Percentiles rank a stretch among this genome's conserved stretches.
phyloP scores from a whole-genome alignment of 2,329 filamentous ascomycete species.

The Annulohypoxylon truncatum region DNA sequence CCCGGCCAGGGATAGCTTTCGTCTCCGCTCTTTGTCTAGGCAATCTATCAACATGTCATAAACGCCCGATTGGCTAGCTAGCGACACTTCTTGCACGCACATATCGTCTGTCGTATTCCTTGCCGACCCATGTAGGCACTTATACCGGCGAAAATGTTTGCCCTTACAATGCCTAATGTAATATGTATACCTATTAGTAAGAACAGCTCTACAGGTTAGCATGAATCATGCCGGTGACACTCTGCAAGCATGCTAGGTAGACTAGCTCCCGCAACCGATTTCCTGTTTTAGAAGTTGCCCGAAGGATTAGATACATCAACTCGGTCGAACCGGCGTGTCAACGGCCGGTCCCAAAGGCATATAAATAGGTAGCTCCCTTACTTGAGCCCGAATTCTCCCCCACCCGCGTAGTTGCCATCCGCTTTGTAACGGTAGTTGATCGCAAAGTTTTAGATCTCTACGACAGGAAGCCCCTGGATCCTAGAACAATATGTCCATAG shows the following conservation, averaged over 20 bases:
- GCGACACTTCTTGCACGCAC: background rate
- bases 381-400: background rate
- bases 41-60: background rate
- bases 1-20: background rate
- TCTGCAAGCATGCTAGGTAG: background rate
- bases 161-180: background rate
- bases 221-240: background rate
- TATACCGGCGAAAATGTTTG: background rate
- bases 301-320: conserved; percentile 7
- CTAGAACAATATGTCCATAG: conserved; percentile 52
- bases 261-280: conserved; percentile 13
- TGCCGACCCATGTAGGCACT: background rate
- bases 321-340: conserved; percentile 1
- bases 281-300: conserved; percentile 13
- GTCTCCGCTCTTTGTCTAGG: conserved; percentile 19
- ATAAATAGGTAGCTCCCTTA: conserved; percentile 23
- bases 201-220: background rate
- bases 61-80: conserved; percentile 14
- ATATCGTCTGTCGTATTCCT: background rate
- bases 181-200: background rate
- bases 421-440: background rate
- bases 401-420: background rate
- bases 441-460: background rate
- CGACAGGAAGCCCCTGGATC: background rate
- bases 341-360: conserved; percentile 6